These are phyloP conservation scores for Paramecium sonneborni DNA, from an alignment of 73 alveolate species.

Conservation along the genomic window DNA sequence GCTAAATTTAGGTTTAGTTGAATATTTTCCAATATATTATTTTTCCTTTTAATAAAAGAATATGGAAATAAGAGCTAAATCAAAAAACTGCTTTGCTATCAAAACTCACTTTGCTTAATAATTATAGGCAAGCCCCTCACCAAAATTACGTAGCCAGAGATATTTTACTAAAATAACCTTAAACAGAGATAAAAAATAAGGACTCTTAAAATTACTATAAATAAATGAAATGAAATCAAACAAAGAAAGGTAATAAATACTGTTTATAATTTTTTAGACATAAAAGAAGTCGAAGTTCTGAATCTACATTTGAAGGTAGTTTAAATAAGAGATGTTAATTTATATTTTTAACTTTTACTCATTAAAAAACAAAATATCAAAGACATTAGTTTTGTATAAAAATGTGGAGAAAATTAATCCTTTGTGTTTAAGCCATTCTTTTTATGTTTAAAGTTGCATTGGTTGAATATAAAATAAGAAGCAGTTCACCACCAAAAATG, in stretches of 20 bases:
- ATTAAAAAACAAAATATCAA: not conserved
- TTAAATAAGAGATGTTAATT: constrained; percentile 5
- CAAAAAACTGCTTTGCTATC: constrained; percentile 15
- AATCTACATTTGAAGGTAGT: not conserved
- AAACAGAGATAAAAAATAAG: not conserved
- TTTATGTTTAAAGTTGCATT: not conserved
- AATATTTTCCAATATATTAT: not conserved
- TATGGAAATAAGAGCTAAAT: not conserved
- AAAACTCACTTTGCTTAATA: not conserved
- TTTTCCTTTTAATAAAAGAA: not conserved
- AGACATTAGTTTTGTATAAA: not conserved
- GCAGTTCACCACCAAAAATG: constrained; percentile 32
- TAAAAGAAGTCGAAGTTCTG: not conserved
- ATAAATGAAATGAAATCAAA: not conserved
- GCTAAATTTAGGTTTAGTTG: not conserved
- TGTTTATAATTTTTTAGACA: not conserved
- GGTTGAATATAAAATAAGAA: constrained; percentile 10
- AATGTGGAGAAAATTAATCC: constrained; percentile 19
- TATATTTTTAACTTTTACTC: constrained; percentile 1
- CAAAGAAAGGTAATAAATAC: not conserved
- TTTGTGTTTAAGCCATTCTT: constrained; percentile 10
- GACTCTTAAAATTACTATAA: not conserved
- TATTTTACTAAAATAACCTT: not conserved
- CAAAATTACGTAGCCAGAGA: not conserved
- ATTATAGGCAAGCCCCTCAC: not conserved